These are phyloP conservation scores for Fraxinus dipetala DNA, from an alignment of 305 asterid genomes.

Conservation along the genomic window DNA sequence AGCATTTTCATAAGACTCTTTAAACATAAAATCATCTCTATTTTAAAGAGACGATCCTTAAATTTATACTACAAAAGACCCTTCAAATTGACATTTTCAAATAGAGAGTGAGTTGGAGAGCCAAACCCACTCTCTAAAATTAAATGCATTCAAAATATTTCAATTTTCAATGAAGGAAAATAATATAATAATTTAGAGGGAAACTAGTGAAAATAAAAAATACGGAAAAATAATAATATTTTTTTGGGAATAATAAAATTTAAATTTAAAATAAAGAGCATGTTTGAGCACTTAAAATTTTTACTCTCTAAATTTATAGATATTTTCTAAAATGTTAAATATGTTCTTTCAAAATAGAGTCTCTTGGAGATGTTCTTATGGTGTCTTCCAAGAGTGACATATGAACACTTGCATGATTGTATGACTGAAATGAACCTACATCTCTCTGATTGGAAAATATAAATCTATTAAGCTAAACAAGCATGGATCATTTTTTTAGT, in stretches of 20 bases:
- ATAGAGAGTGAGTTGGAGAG: not conserved
- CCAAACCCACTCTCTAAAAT: not conserved
- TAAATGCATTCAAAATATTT: too few species aligned
- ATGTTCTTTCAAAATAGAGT: too few species aligned
- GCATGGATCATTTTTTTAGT: not conserved
- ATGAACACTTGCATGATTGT: slow-evolving; percentile 10
- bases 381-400: not conserved
- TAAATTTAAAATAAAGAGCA: not conserved
- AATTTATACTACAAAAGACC: not conserved
- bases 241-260: not conserved
- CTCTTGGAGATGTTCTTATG: not conserved
- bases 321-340: not conserved
- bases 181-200: not conserved
- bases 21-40: not conserved
- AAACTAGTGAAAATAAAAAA: not conserved
- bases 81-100: not conserved
- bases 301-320: not conserved
- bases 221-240: too few species aligned
- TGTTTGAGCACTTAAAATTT: not conserved
- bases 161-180: not conserved
- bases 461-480: not conserved
- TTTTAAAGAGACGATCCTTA: not conserved
- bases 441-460: slow-evolving; percentile 10
- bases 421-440: slow-evolving; percentile 8
- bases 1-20: not conserved